Conservation (phyloP, 192 early-diverging fungal species). For the Spinellus fusiger region DNA sequence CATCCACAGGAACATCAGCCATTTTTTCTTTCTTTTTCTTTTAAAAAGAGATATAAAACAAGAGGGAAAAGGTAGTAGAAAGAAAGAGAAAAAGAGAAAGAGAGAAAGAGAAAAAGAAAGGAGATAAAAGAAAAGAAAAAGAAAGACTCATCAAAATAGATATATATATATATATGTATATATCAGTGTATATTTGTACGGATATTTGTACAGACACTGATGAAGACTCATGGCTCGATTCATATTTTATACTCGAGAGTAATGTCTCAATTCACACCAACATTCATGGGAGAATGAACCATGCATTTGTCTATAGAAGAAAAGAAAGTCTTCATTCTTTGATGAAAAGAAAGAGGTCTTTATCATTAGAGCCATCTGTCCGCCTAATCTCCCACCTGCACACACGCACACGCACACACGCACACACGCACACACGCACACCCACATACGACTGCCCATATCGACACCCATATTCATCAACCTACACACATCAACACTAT, state of each 20-base stretch:
- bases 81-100: background rate
- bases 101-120: background rate
- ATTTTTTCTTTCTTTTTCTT: conserved; percentile 2
- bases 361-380: too few species aligned
- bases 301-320: background rate
- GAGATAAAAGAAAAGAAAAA: background rate
- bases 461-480: too few species aligned
- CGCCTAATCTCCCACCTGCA: too few species aligned
- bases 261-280: background rate
- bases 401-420: too few species aligned
- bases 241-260: background rate
- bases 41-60: background rate
- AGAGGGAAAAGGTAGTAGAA: background rate
- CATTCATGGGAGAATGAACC: background rate
- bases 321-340: conserved; percentile 1
- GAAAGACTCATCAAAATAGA: too few species aligned
- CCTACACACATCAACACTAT: background rate
- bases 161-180: background rate
- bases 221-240: background rate
- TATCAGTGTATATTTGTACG: background rate
- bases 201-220: background rate
- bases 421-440: too few species aligned
- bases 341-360: background rate
- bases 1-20: conserved; percentile 4
- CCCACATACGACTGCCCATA: too few species aligned